Base-by-base conservation (phyloP, 1,284 basidiomycete species). In the Leccinum solheimii region DNA sequence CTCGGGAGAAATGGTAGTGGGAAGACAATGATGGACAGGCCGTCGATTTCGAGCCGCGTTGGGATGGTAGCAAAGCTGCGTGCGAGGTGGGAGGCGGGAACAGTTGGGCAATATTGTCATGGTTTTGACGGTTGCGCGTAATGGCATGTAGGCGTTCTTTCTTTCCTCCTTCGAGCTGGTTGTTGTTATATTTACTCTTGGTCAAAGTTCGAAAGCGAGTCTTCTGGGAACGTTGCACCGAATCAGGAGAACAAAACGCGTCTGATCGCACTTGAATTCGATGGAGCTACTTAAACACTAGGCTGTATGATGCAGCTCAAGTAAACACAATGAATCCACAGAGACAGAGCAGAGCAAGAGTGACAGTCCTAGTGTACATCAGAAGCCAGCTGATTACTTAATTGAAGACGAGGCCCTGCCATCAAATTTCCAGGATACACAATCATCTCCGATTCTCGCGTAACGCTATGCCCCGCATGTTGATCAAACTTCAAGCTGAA, bases 1-100 rank as follows among this genome's bases (percentile, higher is more conserved):
- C 19, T 11, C 2, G 10, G 5, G 11, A 11, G 52, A 8, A 43
- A 10, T 7, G 57, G n/a, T 19, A 13, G 11, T 10, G 55, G 21
- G 3, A 55, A 19, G 11, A 54, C 19, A n/a, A 3, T 38, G 21
- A 23, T 36, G 40, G 40, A 43, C 40, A n/a, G 40, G 40, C 40
- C 10, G n/a, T 43, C 40, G 6, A 49, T 60, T 34, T 34, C 38
- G 4, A 3, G 59, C 40, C 52, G 40, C n/a, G 40, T 61, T 3
- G 68, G 70, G 5, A 58, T 69, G 54, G 70, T 69, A 26, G 62
- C 70, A 1, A 70, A 45, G 36, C 32, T 72, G 50, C 64, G 70
- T 55, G 67, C 56, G 23, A 62, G 56, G 30, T 72, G 68, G 68
- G 68, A 69, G 56, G 30, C 50, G n/a, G 60, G 58, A 1, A 14